These are phyloP conservation scores for Yarrowia alimentaria DNA, from an alignment of 805 yeast species.

Conservation along the genomic window DNA sequence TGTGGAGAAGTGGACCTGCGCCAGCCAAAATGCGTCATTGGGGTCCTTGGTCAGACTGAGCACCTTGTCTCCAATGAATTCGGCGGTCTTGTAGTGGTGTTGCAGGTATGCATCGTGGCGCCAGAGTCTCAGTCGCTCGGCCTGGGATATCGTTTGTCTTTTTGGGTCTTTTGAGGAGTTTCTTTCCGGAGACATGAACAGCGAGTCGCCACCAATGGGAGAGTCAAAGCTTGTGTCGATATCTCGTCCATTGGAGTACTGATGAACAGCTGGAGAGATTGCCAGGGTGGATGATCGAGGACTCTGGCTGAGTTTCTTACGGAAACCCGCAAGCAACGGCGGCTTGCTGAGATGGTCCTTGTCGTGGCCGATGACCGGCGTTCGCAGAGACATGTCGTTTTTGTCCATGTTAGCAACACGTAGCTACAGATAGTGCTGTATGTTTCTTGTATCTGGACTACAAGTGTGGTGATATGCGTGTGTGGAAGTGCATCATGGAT, in stretches of 20 bases:
- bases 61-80: conserved; percentile 87
- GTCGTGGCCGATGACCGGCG: conserved; percentile 21
- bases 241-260: conserved; percentile 15
- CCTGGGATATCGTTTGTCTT: conserved; percentile 53
- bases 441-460: too few species aligned
- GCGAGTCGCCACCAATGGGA: conserved; percentile 5
- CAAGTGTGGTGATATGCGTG: too few species aligned
- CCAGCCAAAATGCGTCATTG: conserved; percentile 94
- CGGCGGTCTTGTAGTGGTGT: conserved; percentile 87
- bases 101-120: conserved; percentile 90
- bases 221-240: conserved; percentile 24
- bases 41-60: conserved; percentile 79
- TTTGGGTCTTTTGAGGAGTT: conserved; percentile 6
- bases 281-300: conserved; percentile 27
- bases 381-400: conserved; percentile 22
- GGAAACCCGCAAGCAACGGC: conserved; percentile 16
- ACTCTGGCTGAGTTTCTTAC: conserved; percentile 21
- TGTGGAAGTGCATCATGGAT: too few species aligned
- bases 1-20: conserved; percentile 77
- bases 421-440: not conserved
- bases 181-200: conserved; percentile 25
- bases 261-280: conserved; percentile 19
- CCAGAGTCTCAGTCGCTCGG: conserved; percentile 86
- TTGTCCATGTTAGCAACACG: conserved; percentile 21
- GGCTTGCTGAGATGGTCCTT: conserved; percentile 21